A percentile compares a stretch with the other conserved stretches of the same genome.
phyloP scores from a whole-genome alignment of 2,329 filamentous ascomycete genomes.

The Alternaria sp. region DNA sequence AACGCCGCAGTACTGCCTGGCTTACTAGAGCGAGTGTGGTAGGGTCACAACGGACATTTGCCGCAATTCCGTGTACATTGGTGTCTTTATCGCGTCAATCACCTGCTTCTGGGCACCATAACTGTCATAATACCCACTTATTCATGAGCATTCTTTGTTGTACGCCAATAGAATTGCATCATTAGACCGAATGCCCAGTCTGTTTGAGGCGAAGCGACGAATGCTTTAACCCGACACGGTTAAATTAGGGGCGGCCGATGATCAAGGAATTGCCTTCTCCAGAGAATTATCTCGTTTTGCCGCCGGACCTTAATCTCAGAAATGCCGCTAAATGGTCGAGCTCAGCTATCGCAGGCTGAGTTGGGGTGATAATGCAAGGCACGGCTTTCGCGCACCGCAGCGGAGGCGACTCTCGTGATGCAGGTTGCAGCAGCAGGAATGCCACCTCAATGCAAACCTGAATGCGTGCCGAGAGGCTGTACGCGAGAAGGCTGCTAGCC shows the following conservation, averaged over 20 bases:
- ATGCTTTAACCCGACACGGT: slow-evolving; percentile 23
- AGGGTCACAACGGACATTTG: slow-evolving; percentile 21
- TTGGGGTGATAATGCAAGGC: slow-evolving; percentile 34
- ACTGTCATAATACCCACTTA: slow-evolving; percentile 21
- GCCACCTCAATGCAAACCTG: slow-evolving; percentile 24
- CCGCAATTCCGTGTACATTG: slow-evolving; percentile 22
- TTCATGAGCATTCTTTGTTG: slow-evolving; percentile 3
- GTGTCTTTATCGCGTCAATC: slow-evolving; percentile 21
- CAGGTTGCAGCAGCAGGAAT: slow-evolving; percentile 29
- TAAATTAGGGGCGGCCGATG: slow-evolving; percentile 29
- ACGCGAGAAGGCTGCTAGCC: slow-evolving; percentile 7
- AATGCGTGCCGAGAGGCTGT: slow-evolving; percentile 9
- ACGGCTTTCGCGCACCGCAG: slow-evolving; percentile 39
- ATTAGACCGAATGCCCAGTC: slow-evolving; percentile 10
- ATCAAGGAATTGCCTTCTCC: slow-evolving; percentile 21
- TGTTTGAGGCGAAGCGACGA: slow-evolving; percentile 18
- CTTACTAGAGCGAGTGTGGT: slow-evolving; percentile 24
- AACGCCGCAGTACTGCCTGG: slow-evolving; percentile 37
- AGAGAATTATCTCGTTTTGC: slow-evolving; percentile 32
- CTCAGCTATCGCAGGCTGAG: slow-evolving; percentile 26
- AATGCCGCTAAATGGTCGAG: slow-evolving; percentile 35
- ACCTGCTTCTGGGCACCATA: slow-evolving; percentile 13
- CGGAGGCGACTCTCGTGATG: slow-evolving; percentile 37
- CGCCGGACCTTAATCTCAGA: slow-evolving; percentile 27
- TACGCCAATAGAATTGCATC: slow-evolving; percentile 23